phyloP scores from a whole-genome alignment of 768 basidiomycete species.

The Leccinum fibrillosum region DNA sequence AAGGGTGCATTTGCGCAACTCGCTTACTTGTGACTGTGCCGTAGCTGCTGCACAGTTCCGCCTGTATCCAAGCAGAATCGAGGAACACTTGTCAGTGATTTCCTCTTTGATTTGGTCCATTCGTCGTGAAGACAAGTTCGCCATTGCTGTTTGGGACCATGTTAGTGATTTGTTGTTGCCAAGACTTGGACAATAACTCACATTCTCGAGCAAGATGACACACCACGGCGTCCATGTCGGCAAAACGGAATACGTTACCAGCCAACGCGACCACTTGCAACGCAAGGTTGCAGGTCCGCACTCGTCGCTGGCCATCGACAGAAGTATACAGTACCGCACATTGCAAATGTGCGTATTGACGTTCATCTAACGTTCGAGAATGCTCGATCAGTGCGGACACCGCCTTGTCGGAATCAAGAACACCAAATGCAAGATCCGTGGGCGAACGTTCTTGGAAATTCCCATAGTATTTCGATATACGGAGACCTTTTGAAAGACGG shows the following conservation, averaged over 20 bases:
- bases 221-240: slow-evolving; percentile 85
- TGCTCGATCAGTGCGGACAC: slow-evolving; percentile 76
- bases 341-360: slow-evolving; percentile 76
- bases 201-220: slow-evolving; percentile 75
- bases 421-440: slow-evolving; percentile 76
- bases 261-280: slow-evolving; percentile 78
- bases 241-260: slow-evolving; percentile 88
- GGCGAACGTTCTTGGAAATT: slow-evolving; percentile 66
- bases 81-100: slow-evolving; percentile 79
- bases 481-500: slow-evolving; percentile 46
- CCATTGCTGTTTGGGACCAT: slow-evolving; percentile 53
- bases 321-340: slow-evolving; percentile 88
- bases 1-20: background rate
- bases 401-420: slow-evolving; percentile 78
- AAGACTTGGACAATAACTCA: slow-evolving; percentile 33
- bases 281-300: slow-evolving; percentile 83
- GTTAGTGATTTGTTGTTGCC: background rate
- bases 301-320: slow-evolving; percentile 69
- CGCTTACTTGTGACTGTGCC: slow-evolving; percentile 68
- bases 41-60: slow-evolving; percentile 83
- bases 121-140: slow-evolving; percentile 53
- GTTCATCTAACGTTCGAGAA: slow-evolving; percentile 61
- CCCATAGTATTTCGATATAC: slow-evolving; percentile 62
- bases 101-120: slow-evolving; percentile 79
- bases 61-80: slow-evolving; percentile 81